Percentiles rank a stretch among this genome's conserved stretches.
Conservation (phyloP, 768 basidiomycete genomes). For the Agrocybe chaxingu region DNA sequence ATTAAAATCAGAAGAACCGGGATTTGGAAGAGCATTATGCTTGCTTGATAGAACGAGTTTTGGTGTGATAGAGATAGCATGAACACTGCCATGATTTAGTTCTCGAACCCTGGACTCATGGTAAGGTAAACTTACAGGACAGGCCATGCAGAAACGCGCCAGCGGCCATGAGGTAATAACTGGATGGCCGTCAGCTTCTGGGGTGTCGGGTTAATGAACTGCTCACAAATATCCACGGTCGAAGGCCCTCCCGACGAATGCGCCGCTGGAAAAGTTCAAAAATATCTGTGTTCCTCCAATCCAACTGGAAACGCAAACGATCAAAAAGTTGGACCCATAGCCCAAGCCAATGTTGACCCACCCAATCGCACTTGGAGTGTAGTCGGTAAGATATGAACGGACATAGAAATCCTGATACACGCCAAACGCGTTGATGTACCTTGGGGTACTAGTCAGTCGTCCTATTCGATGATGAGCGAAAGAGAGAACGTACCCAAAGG, state of each 20-base stretch:
- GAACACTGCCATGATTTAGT: constrained; percentile 21
- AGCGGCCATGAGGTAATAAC: constrained; percentile 20
- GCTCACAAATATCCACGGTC: constrained; percentile 53
- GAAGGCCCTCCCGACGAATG: constrained; percentile 41
- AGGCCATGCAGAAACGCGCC: constrained; percentile 21
- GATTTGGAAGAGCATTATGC: not conserved
- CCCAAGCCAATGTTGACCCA: not conserved
- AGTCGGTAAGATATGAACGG: constrained; percentile 16
- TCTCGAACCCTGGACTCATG: not conserved
- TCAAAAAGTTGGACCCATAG: not conserved
- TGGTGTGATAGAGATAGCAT: constrained; percentile 30
- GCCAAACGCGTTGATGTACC: constrained; percentile 24
- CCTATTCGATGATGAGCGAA: too few relatives aligned
- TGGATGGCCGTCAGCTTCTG: not conserved
- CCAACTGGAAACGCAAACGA: constrained; percentile 25
- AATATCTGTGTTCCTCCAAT: constrained; percentile 52
- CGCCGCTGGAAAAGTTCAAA: constrained; percentile 41
- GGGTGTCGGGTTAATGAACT: not conserved
- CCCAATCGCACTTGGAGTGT: constrained; percentile 23
- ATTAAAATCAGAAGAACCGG: not conserved
- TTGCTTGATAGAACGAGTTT: constrained; percentile 33
- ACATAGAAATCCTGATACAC: constrained; percentile 25
- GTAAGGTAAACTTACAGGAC: constrained; percentile 17
- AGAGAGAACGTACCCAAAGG: too few relatives aligned
- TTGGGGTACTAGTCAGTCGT: not conserved